Base-by-base conservation (phyloP, 2,329 filamentous ascomycete genomes). In the Sporothrix mexicana region DNA sequence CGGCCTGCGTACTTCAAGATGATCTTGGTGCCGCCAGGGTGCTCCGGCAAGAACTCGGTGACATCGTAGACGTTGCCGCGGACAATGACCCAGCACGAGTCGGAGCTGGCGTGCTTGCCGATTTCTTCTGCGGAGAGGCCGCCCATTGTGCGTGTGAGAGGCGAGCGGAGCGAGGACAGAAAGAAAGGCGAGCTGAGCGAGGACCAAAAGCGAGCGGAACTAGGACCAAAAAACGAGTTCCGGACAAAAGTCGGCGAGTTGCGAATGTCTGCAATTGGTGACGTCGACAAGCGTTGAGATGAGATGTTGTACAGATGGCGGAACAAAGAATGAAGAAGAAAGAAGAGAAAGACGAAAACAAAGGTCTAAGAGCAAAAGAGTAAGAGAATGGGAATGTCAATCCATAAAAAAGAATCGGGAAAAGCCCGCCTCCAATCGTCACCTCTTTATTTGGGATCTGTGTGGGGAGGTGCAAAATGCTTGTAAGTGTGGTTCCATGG, bases 1-100 rank as follows among this genome's bases (percentile, higher is more conserved):
- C 95, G 97, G 78, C 95, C 94, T 43, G 95, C 95, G 83, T 98
- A 97, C 84, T 97, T 97, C 76, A 99, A 88, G 79, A 99, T 98
- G 81, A 98, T 97, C 80, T 95, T 96, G 76, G 90, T 87, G 51
- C 93, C 95, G 74, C 95, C 95, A 30, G 95, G 95, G 79, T 97
- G 94, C 81, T 97, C 93, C 90, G 77, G 72, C 10, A 83, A 73
- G 66, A 82, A 83, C 41, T 77, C 76, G 10, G 81, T 82, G 55
- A 83, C 79, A 74, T 83, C 81, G 78, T 82, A 75, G 8, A 59
- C 72, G 20, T 61, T 72, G 74, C 74, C 78, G 73, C 78, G 70
- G 73, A 77, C 73, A 51, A 83, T 81, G 17, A 82, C 76, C 81
- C 81, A 83, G 74, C 82, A 83, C 7, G 80, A 82, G 30, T 79